Evolutionary conservation across 805 yeast species (phyloP), one percentile per base, ranked within the genome.

Genomic region (Myxozyma mucilagina): DNA sequence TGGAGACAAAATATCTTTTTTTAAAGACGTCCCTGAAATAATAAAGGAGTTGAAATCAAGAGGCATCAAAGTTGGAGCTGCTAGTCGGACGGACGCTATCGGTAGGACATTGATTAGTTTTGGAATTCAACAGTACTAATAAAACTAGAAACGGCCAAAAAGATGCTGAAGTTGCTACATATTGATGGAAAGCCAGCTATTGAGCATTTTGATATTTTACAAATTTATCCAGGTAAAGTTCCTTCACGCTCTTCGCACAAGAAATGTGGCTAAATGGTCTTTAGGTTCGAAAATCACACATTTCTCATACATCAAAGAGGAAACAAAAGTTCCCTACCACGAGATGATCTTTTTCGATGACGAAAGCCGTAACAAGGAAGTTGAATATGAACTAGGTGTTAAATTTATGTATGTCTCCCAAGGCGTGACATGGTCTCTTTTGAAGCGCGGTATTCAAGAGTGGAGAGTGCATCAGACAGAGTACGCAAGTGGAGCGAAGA

Each of bases 61-160:
- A 18, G 76, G 71, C 3, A 84, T 86, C 7, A 74, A 72, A 38
- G 79, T 89, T 1, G 80, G 87, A 34, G 84, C 87, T 3, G 97
- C 97, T 0, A 86, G 93, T 31, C 78, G 96, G 67, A 90, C 97
- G 0, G 82, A 83, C 62, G 83, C 90, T 0, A 96, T 96, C 0
- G 78, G 81, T n/a, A 62, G 6, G 49, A 29, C 13, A 14, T 32
- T 11, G n/a, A 5, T 8, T 45, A 8, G 4, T 20, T 20, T 18
- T 32, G 4, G 38, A 38, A 18, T 76, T n/a, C n/a, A n/a, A n/a
- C n/a, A n/a, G n/a, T n/a, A n/a, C n/a, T n/a, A n/a, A n/a, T n/a
- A n/a, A n/a, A 48, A 31, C 11, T 29, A 50, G 53, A 50, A 31
- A 53, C 87, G n/a, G 97, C 97, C 1, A 78, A 78, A 64, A 82